Base-by-base conservation (phyloP, 352 stramenopile species). In the Globisporangium parvum region DNA sequence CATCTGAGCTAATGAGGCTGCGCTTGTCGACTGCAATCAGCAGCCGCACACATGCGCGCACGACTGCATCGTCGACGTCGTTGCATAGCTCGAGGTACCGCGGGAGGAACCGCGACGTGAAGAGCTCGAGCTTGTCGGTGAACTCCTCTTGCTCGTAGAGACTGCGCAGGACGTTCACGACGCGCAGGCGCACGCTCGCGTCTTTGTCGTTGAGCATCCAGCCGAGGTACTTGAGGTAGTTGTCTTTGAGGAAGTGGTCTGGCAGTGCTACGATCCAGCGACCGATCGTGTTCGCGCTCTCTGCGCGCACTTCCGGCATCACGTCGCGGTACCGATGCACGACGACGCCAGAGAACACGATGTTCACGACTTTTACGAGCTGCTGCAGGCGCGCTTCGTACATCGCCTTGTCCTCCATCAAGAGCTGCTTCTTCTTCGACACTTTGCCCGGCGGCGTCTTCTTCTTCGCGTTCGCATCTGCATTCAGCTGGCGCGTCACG, bases 171-270 rank as follows among this genome's bases (percentile, higher is more conserved):
- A 88, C 87, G 23, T 84, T 60, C 6, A 98, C 60, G 20, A 95
- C 87, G 4, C 83, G 75, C 18, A 87, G 53, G 15, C 95, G 91
- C 37, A 98, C 95, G 14, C 57, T 40, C 0, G 73, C 70, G 47
- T 85, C 72, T 65, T 97, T 97, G 73, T 98, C 93, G 57, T 87
- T 95, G 45, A 98, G 58, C 60, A 98, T 88, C 95, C 95, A 98
- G 6, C 91, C 95, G 51, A 98, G 81, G 67, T 98, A 98, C 67
- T 98, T 98, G 51, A 98, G 66, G 59, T 95, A 97, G 57, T 94
- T 97, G 60, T 97, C 87, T 48, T 91, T 91, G 35, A 98, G 65
- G 53, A 96, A 98, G 0, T 97, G 71, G 37, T 96, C 86, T 0
- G 93, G 91, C 20, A 97, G 57, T 15, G 85, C 72, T 12, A 82